Conservation (phyloP, 2,329 filamentous ascomycete genomes). For the Periconia digitata region DNA sequence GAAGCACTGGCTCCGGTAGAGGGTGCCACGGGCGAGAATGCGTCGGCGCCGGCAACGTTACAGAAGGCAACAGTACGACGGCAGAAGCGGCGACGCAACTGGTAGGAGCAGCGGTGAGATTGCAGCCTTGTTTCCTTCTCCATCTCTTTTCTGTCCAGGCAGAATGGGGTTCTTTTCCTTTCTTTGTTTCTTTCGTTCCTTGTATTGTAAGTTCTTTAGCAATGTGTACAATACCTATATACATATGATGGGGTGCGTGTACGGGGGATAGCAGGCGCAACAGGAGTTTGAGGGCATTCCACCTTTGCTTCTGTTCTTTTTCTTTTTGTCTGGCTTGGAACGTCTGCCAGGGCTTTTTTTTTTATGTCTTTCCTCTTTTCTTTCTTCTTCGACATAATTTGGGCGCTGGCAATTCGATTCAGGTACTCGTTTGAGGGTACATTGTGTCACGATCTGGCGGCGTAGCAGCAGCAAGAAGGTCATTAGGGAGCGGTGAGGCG, state of each 20-base stretch:
- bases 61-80: constrained; percentile 33
- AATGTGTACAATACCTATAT: neutral
- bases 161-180: constrained; percentile 2
- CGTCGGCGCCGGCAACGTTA: constrained; percentile 24
- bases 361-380: neutral
- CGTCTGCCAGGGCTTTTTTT: neutral
- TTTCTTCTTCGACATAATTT: neutral
- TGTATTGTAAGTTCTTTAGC: constrained; percentile 12
- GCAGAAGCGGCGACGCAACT: constrained; percentile 30
- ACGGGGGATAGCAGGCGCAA: neutral
- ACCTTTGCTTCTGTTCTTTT: neutral
- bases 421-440: neutral
- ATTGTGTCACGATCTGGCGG: neutral
- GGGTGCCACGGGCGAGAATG: constrained; percentile 18
- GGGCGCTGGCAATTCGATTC: neutral
- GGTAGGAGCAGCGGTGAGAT: constrained; percentile 18
- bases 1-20: constrained; percentile 33
- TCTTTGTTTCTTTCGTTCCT: constrained; percentile 1
- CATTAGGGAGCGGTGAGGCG: no score
- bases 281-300: neutral
- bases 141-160: neutral
- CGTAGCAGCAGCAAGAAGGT: no score
- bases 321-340: neutral
- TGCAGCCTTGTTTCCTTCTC: neutral
- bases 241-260: neutral